These are phyloP conservation scores for Calocybe gangraenosa DNA, from an alignment of 768 basidiomycete genomes.

Conservation along the genomic window DNA sequence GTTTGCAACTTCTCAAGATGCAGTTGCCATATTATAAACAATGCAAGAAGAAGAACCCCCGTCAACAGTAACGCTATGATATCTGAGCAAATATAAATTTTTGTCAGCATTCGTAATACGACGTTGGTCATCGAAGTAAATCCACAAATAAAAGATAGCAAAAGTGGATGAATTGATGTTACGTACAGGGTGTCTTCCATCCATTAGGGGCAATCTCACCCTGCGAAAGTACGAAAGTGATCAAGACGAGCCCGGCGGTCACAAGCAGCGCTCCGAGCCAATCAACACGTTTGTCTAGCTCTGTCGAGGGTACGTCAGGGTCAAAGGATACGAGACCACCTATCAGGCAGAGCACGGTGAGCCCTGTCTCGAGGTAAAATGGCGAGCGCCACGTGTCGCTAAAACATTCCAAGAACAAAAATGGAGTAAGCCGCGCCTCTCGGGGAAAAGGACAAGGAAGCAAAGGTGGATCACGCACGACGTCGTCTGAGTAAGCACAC, in stretches of 20 bases:
- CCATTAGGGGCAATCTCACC: constrained; percentile 52
- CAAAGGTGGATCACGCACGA: constrained; percentile 24
- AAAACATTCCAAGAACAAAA: neutral
- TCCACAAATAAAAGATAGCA: neutral
- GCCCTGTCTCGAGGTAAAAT: constrained; percentile 53
- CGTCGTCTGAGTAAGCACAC: constrained; percentile 59
- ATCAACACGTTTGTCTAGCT: constrained; percentile 51
- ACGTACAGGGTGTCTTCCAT: constrained; percentile 44
- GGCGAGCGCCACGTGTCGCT: constrained; percentile 62
- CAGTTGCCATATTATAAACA: constrained; percentile 62
- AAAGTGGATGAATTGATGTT: neutral
- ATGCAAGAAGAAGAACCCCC: constrained; percentile 45
- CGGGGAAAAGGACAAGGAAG: neutral
- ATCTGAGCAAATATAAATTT: constrained; percentile 29
- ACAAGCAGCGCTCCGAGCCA: constrained; percentile 69
- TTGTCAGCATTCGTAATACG: constrained; percentile 15
- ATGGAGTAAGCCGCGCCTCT: no score
- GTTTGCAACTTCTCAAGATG: constrained; percentile 39
- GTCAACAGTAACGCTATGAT: constrained; percentile 65
- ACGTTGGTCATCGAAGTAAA: neutral
- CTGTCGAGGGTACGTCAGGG: constrained; percentile 42
- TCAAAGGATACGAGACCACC: constrained; percentile 61
- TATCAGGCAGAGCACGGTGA: constrained; percentile 49
- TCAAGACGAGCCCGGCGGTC: constrained; percentile 59
- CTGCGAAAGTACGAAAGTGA: constrained; percentile 68